phyloP scores from a whole-genome alignment of 176 grass and related monocot species.

The Rhynchospora tenuis region DNA sequence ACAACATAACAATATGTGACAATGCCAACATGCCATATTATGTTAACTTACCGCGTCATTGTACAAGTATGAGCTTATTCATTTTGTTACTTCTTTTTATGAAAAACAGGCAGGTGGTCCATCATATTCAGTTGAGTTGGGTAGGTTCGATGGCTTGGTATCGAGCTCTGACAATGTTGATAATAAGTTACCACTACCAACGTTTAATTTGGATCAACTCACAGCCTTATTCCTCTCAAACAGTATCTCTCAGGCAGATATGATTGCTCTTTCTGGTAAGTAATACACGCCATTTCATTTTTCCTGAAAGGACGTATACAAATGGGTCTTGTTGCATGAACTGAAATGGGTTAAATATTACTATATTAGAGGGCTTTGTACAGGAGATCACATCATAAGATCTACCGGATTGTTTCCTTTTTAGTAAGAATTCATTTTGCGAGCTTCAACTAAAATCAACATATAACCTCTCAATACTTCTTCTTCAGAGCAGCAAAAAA shows the following conservation, averaged over 20 bases:
- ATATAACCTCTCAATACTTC: no score
- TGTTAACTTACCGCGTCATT: not conserved
- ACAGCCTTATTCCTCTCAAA: conserved; percentile 36
- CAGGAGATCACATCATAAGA: no score
- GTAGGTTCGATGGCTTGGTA: conserved; percentile 60
- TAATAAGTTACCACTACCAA: conserved; percentile 38
- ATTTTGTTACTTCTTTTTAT: not conserved
- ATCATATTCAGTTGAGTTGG: conserved; percentile 59
- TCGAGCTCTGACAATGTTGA: conserved; percentile 47
- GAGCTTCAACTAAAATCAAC: no score
- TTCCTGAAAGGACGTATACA: not conserved
- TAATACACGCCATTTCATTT: not conserved
- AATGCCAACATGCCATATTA: not conserved
- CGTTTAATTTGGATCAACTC: conserved; percentile 36
- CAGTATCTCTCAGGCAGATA: conserved; percentile 41
- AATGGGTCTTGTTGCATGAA: not conserved
- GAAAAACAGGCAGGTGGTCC: conserved; percentile 52
- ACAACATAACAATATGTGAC: not conserved
- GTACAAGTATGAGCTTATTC: not conserved
- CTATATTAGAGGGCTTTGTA: not conserved
- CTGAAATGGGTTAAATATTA: not conserved
- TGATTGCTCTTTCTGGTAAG: conserved; percentile 69
- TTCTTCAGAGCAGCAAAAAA: no score
- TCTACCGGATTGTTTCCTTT: no score
- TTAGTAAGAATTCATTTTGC: no score